A percentile compares a stretch with the other conserved stretches of the same genome.
Evolutionary conservation across 202 grass and related monocot species (phyloP).

Genomic region (Schoenoplectus triqueter): DNA sequence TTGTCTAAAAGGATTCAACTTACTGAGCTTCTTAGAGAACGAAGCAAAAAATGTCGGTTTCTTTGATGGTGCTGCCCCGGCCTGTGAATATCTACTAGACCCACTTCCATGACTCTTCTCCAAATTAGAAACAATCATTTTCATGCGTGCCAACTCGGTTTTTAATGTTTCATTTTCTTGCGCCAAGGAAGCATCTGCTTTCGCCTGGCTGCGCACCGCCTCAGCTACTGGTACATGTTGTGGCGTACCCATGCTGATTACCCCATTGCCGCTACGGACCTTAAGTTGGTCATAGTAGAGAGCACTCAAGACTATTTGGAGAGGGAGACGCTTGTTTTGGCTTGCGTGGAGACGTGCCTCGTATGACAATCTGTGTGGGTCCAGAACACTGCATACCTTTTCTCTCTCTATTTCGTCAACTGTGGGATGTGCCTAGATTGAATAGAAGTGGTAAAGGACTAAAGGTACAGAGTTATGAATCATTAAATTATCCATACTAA

Average conservation of each 20-base stretch:
- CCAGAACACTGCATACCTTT: slow-evolving; percentile 93
- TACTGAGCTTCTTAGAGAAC: slow-evolving; percentile 37
- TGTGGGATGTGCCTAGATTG: slow-evolving; percentile 52
- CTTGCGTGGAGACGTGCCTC: slow-evolving; percentile 75
- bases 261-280: slow-evolving; percentile 47
- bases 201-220: slow-evolving; percentile 46
- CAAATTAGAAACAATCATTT: slow-evolving; percentile 54
- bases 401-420: slow-evolving; percentile 86
- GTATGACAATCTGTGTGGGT: slow-evolving; percentile 76
- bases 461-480: neutral
- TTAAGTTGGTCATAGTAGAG: slow-evolving; percentile 93
- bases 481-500: neutral
- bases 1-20: slow-evolving; percentile 56
- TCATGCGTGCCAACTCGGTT: slow-evolving; percentile 61
- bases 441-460: neutral
- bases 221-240: slow-evolving; percentile 27
- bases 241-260: no score
- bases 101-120: slow-evolving; percentile 35
- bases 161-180: slow-evolving; percentile 77
- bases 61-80: slow-evolving; percentile 34
- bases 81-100: neutral
- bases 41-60: slow-evolving; percentile 49
- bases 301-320: slow-evolving; percentile 70
- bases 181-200: slow-evolving; percentile 54
- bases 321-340: slow-evolving; percentile 85